Conservation (phyloP, 805 yeast genomes). For the Geotrichum ghanense region DNA sequence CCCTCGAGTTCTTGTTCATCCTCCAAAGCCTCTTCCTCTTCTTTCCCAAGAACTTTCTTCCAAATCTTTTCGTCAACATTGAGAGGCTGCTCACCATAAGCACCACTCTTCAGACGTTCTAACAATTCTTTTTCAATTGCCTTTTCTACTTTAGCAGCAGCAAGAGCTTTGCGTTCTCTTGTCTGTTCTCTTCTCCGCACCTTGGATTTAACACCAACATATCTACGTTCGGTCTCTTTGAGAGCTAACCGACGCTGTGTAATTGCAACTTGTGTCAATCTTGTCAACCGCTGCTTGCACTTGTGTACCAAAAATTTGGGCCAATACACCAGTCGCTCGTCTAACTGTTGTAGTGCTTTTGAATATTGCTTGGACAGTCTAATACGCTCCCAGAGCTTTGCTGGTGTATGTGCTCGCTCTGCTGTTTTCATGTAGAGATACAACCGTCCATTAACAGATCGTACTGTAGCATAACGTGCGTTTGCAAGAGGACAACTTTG, state of each 20-base stretch:
- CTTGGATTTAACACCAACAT: constrained; percentile 86
- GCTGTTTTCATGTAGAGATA: constrained; percentile 83
- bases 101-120: constrained; percentile 93
- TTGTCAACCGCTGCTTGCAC: constrained; percentile 91
- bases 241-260: constrained; percentile 89
- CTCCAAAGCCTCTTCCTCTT: constrained; percentile 55
- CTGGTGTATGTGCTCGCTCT: constrained; percentile 94
- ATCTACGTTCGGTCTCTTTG: constrained; percentile 84
- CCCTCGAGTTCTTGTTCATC: constrained; percentile 40
- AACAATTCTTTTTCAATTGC: constrained; percentile 92
- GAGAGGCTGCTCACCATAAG: constrained; percentile 95
- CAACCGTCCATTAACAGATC: constrained; percentile 25
- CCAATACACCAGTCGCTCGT: constrained; percentile 84
- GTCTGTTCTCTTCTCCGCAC: constrained; percentile 90
- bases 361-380: constrained; percentile 80
- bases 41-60: constrained; percentile 78
- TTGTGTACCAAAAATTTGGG: constrained; percentile 81
- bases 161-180: constrained; percentile 91
- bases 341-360: constrained; percentile 80
- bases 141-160: constrained; percentile 93
- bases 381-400: constrained; percentile 89
- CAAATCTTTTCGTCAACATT: constrained; percentile 94
- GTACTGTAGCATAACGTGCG: constrained; percentile 28
- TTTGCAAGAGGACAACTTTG: constrained; percentile 93
- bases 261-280: constrained; percentile 89